Conservation (phyloP, 345 rosid species). For the Euclidium syriacum region DNA sequence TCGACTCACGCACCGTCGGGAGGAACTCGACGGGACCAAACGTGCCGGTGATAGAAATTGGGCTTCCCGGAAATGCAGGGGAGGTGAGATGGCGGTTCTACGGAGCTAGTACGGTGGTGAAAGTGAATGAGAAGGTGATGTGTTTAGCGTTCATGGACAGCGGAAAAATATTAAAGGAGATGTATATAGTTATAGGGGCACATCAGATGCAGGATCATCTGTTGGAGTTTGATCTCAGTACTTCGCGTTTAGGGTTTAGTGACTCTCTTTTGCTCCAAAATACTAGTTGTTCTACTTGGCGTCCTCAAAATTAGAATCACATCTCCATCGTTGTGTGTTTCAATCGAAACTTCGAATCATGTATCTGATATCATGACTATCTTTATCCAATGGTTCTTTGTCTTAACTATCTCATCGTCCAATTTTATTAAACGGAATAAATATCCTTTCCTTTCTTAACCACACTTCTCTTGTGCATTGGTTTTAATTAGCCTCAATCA, state of each 20-base stretch:
- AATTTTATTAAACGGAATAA: too few species aligned
- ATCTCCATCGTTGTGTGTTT: too few species aligned
- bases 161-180: background rate
- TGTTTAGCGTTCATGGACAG: constrained; percentile 28
- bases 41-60: constrained; percentile 19
- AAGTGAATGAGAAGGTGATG: constrained; percentile 9
- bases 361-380: too few species aligned
- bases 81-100: constrained; percentile 15
- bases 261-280: constrained; percentile 23
- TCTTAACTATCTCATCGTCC: too few species aligned
- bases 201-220: constrained; percentile 25
- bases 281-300: constrained; percentile 21
- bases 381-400: too few species aligned
- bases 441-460: too few species aligned
- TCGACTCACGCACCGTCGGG: background rate
- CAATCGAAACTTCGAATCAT: too few species aligned
- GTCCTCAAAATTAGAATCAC: background rate
- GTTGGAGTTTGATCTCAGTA: constrained; percentile 16
- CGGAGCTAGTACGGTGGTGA: constrained; percentile 17
- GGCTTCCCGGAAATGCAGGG: background rate
- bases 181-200: constrained; percentile 17
- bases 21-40: too few species aligned
- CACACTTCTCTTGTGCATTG: too few species aligned
- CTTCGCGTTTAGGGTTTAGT: constrained; percentile 25
- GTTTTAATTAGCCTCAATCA: too few species aligned